Evolutionary conservation across 2,329 filamentous ascomycete genomes (phyloP).

Genomic region (Fusarium foetens): DNA sequence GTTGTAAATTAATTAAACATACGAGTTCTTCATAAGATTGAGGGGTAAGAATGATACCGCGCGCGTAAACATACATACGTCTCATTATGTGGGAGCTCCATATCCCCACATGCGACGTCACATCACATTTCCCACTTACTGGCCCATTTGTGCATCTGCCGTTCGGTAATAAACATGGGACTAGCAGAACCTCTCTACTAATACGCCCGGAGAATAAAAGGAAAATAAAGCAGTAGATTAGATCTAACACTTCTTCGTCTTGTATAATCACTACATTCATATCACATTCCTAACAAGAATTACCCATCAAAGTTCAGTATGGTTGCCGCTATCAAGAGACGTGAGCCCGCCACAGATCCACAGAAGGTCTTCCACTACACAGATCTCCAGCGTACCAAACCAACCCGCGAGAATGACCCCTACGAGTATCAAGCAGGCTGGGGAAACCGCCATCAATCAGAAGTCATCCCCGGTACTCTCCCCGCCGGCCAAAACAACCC

Average conservation of each 20-base stretch:
- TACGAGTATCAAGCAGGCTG: constrained; percentile 19
- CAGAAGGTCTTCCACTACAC: constrained; percentile 28
- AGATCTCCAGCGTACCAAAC: constrained; percentile 21
- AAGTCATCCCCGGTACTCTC: constrained; percentile 14
- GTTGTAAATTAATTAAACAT: neutral
- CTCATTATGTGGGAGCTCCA: neutral
- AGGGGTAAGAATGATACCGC: neutral
- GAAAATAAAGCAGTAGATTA: neutral
- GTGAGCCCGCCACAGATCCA: constrained; percentile 4
- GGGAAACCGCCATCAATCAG: constrained; percentile 25
- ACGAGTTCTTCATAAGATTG: neutral
- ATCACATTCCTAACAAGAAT: neutral
- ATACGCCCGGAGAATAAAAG: neutral
- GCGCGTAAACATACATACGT: neutral
- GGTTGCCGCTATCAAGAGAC: neutral
- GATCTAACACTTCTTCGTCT: too few species aligned
- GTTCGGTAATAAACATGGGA: neutral
- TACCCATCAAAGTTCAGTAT: fast-evolving
- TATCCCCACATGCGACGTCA: neutral
- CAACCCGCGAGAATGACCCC: constrained; percentile 22
- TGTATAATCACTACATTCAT: too few species aligned
- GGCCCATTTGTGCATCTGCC: neutral
- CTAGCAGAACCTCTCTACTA: neutral
- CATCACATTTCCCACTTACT: neutral
- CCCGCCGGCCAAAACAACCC: constrained; percentile 24